Evolutionary conservation across 176 grass and related monocot genomes (phyloP), one percentile per base, ranked within the genome.

Genomic region (Phoenix dactylifera): DNA sequence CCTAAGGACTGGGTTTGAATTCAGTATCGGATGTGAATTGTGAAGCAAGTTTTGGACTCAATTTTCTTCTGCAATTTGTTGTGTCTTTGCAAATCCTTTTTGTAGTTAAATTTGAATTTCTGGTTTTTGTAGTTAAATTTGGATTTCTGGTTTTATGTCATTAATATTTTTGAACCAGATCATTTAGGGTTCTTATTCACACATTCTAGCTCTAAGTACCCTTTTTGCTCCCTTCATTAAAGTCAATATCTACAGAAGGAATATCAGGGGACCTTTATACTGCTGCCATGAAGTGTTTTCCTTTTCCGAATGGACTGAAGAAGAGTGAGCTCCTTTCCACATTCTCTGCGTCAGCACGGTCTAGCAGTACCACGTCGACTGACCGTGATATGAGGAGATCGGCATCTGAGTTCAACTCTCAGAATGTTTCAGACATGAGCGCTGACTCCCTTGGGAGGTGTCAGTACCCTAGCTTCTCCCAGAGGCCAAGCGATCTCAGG

Each of bases 401-500:
- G 0, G 79, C 79, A 24, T 89, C 93, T 1, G 87, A 83, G 59
- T 73, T 88, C 69, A 92, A 72, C 60, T 88, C 85, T 51, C 6
- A 63, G 57, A 71, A 91, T 58, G 83, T 51, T 59, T 91, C 84
- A 0, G 84, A 82, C 54, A 54, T 74, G 65, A 85, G 87, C 19
- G 54, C 76, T 0, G 78, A 88, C 24, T 98, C 94, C 0, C 73
- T 93, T 60, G 77, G 65, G 22, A 81, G 84, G 68, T 69, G 73
- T 5, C 81, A 86, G 49, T 98, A 83, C 26, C 85, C 81, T 5
- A 89, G 84, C 71, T 98, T 98, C 78, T 86, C 94, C 30, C 87
- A 98, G 60, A 79, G 53, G 5, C 82, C 78, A 7, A 62, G 71
- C 73, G 89, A 98, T 72, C 85, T 98, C 49, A 79, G 88, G 66